Evolutionary conservation across 108 stramenopile genomes (phyloP).

Genomic region (Chaetoceros muelleri): DNA sequence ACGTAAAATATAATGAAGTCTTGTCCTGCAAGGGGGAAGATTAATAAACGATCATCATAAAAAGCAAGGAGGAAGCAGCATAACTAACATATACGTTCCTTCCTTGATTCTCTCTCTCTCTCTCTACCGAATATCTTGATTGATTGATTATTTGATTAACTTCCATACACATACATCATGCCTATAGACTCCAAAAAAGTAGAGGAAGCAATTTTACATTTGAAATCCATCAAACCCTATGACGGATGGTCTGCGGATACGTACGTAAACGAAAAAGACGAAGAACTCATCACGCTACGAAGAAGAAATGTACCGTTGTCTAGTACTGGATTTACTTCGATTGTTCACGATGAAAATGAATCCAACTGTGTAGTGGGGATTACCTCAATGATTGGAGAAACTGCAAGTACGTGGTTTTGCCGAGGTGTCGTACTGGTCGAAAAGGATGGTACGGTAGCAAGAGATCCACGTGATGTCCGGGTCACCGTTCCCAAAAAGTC

Average conservation of each 20-base stretch:
- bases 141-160: too few species aligned
- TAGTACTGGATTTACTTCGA: constrained; percentile 12
- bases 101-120: too few species aligned
- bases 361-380: constrained; percentile 7
- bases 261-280: constrained; percentile 8
- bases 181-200: neutral
- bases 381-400: constrained; percentile 10
- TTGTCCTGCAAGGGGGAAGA: too few species aligned
- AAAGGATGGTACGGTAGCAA: constrained; percentile 7
- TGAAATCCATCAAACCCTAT: constrained; percentile 33
- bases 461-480: neutral
- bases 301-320: constrained; percentile 30
- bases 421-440: constrained; percentile 13
- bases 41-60: too few species aligned
- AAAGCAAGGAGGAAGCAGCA: too few species aligned
- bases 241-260: constrained; percentile 47
- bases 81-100: too few species aligned
- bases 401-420: neutral
- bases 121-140: too few species aligned
- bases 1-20: too few species aligned
- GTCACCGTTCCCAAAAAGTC: constrained; percentile 4
- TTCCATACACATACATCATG: too few species aligned
- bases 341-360: constrained; percentile 4
- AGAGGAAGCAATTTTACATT: constrained; percentile 28
- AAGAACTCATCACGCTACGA: constrained; percentile 20